phyloP scores from a whole-genome alignment of 257 asterid genomes.

The Penstemon eatonii region DNA sequence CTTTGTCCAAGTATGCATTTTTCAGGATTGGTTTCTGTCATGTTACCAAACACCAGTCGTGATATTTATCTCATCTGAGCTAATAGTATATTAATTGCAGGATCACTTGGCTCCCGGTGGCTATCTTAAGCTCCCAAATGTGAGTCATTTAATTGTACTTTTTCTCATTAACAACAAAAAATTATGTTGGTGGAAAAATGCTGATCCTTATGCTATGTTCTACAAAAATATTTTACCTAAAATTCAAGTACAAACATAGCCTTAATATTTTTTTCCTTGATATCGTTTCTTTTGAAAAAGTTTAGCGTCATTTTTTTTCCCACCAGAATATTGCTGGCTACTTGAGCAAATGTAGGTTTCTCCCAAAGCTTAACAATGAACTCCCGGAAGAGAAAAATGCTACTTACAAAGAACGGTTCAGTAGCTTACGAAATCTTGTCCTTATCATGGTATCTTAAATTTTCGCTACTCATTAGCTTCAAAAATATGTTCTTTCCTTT shows the following conservation, averaged over 20 bases:
- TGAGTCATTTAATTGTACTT: slow-evolving; percentile 40
- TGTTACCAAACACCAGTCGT: background rate
- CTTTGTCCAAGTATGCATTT: slow-evolving; percentile 62
- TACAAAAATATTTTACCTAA: too few species aligned
- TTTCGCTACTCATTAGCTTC: background rate
- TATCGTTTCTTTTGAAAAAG: background rate
- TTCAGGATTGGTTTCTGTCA: slow-evolving; percentile 12
- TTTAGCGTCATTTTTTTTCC: background rate
- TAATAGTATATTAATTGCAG: slow-evolving; percentile 48
- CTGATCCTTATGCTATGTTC: too few species aligned
- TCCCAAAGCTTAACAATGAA: slow-evolving; percentile 91
- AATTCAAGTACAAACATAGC: too few species aligned
- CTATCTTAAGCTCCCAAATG: slow-evolving; percentile 89
- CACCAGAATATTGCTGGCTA: slow-evolving; percentile 71
- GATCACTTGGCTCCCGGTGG: slow-evolving; percentile 98
- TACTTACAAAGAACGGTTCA: slow-evolving; percentile 78
- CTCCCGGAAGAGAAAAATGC: slow-evolving; percentile 66
- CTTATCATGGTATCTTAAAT: slow-evolving; percentile 70
- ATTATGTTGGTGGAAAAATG: too few species aligned
- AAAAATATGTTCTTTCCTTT: background rate
- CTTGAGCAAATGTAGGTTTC: slow-evolving; percentile 71
- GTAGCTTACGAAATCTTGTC: slow-evolving; percentile 77
- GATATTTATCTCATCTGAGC: slow-evolving; percentile 21
- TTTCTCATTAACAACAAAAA: background rate
- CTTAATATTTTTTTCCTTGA: background rate